Evolutionary conservation across 1,139 yeast species (phyloP), one percentile per base, ranked within the genome.

Genomic region (Entelexis paramagnoliae): DNA sequence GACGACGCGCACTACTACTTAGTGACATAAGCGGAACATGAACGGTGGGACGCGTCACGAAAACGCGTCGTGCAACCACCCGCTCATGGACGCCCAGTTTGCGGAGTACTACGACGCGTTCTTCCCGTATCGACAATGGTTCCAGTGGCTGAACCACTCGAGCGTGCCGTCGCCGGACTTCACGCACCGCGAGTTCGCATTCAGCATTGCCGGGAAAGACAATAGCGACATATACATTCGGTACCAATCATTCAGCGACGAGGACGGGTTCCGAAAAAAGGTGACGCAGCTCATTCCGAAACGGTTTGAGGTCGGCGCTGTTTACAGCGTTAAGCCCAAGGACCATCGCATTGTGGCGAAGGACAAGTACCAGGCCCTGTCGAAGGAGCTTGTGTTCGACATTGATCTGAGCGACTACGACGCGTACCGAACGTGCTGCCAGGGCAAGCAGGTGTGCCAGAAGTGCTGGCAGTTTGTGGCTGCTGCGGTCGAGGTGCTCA

Each of bases 391-490:
- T 57, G 96, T 89, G 9, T 84, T 91, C 60, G 99, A 91, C 79
- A 91, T 91, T 60, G 99, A 91, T 80, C 78, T 91, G 72, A 93
- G 96, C 16, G 98, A 93, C 72, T 91, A 91, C 66, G 97, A 91
- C 67, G 86, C 81, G 30, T 78, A 87, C 58, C 79, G 99, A 69
- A 91, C 96, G 0, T 91, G 99, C 67, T 91, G 99, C 66, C 72
- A 79, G 14, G 91, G 85, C 46, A 88, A 95, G 1, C 77, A 75
- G 45, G 89, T 91, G 54, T 91, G 99, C 67, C 70, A 69, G 30
- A 86, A 83, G 66, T 91, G 99, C 71, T 91, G 99, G 99, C 82
- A 79, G 57, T 91, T 88, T 64, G 86, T 91, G 58, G 80, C 85
- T n/a, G 79, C 88, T 24, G 96, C 97, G 2, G 78, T 89, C 53